A percentile compares a stretch with the other conserved stretches of the same genome.
phyloP scores from a whole-genome alignment of 208 protist species.

The Trichomonas gallinae region DNA sequence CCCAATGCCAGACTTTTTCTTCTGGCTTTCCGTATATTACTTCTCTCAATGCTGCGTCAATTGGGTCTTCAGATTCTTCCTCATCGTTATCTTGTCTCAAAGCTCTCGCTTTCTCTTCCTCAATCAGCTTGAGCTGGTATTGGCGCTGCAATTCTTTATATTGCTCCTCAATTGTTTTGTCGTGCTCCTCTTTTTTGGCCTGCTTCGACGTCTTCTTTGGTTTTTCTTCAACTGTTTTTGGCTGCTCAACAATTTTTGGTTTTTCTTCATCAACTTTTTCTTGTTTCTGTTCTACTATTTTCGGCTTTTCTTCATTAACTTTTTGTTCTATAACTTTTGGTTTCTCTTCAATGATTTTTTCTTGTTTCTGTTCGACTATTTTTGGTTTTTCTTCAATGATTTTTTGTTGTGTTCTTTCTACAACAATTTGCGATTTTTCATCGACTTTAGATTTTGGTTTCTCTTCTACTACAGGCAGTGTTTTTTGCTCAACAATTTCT shows the following conservation, averaged over 20 bases:
- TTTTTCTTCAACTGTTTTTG: background rate
- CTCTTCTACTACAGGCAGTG: background rate
- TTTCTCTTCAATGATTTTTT: too few relatives aligned
- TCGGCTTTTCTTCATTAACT: background rate
- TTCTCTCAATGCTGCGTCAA: background rate
- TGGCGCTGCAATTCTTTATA: too few relatives aligned
- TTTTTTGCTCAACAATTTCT: background rate
- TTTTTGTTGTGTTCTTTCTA: background rate
- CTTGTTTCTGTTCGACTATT: background rate
- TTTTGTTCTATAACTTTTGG: too few relatives aligned
- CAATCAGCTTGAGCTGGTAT: background rate
- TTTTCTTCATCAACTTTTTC: background rate
- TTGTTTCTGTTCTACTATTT: background rate
- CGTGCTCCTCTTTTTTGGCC: background rate
- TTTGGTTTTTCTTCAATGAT: background rate
- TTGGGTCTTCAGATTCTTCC: background rate
- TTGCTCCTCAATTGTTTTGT: background rate
- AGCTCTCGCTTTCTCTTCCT: background rate
- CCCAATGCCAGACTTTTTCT: background rate
- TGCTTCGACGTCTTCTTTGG: background rate
- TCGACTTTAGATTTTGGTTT: background rate
- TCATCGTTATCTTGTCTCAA: background rate
- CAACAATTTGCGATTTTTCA: background rate
- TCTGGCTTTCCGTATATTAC: background rate
- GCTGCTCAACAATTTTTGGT: background rate